Base-by-base conservation (phyloP, 2,329 filamentous ascomycete species). In the Colletotrichum tamarilloi region DNA sequence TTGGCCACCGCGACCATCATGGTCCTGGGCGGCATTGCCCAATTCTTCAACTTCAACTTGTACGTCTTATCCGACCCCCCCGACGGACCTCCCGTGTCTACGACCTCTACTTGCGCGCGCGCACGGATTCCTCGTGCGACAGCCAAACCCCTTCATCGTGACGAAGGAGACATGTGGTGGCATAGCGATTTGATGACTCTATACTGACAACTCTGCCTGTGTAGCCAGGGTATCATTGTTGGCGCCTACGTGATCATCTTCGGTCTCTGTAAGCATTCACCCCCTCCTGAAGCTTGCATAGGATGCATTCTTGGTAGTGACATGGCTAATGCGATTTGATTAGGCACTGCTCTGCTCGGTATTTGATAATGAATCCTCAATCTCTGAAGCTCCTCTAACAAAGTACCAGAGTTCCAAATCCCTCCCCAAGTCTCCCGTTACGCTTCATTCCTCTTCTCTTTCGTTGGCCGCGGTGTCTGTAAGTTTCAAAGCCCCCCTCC, bases 361-460 rank as follows among this genome's bases (percentile, higher is more conserved):
- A 84, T 46, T 80, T 72, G 30, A 46, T n/a, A 8, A 64, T 38
- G 11, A 14, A 9, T 32, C 30, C 22, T n/a, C 19, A 26, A 30
- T n/a, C 11, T 16, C 32, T 24, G 65, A 56, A 49, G 26, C 49
- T 46, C 57, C 59, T 5, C 62, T 71, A 55, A 67, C 56, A 35
- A 12, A 16, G 12, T 63, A 9, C 24, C 79, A 88, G 97, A 99
- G 85, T 97, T 98, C 87, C 93, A 98, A 84, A 96, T 98, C 78
- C 96, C 97, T 63, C 94, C 95, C 73, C 95, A 98, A 82, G 89
- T 98, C 67, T 93, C 95, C 72, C 93, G 95, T 85, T 98, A 98
- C 87, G 96, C 95, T 67, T 97, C 95, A 12, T 99, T 99, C 88
- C 92, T 98, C 84, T 98, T 98, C 88, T 97, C 94, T 71, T 98